Evolutionary conservation across 2,329 filamentous ascomycete species (phyloP).

Genomic region (Nothophoma quercina): DNA sequence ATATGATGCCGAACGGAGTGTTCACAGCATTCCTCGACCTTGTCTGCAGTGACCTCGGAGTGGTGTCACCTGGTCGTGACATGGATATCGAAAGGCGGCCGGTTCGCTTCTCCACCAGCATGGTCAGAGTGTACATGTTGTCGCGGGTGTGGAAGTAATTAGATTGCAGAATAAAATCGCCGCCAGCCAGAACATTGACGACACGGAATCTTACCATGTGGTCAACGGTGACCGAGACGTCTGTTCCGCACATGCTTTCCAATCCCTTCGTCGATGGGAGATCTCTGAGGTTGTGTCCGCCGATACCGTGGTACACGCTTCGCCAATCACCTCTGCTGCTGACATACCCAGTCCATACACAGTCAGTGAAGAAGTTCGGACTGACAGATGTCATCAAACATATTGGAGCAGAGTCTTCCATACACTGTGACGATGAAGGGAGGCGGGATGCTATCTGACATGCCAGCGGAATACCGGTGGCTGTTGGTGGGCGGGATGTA

Average conservation of each 20-base stretch:
- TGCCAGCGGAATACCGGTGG: slow-evolving; percentile 8
- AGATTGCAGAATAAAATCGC: slow-evolving; percentile 18
- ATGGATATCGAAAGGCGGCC: slow-evolving; percentile 12
- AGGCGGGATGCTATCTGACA: neutral
- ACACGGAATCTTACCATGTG: slow-evolving; percentile 9
- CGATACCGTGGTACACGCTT: slow-evolving; percentile 20
- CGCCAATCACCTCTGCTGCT: slow-evolving; percentile 18
- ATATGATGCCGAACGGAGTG: slow-evolving; percentile 20
- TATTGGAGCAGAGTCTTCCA: neutral
- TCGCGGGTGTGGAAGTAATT: slow-evolving; percentile 18
- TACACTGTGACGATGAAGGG: neutral
- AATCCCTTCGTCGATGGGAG: neutral
- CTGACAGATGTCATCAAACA: neutral
- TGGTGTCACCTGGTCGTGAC: slow-evolving; percentile 1
- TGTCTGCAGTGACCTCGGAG: neutral
- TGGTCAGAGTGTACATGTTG: slow-evolving; percentile 6
- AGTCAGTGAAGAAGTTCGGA: slow-evolving; percentile 8
- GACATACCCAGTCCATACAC: slow-evolving; percentile 19
- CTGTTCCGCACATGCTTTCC: neutral
- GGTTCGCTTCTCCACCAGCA: slow-evolving; percentile 14
- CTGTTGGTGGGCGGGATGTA: slow-evolving; percentile 10
- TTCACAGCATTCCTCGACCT: slow-evolving; percentile 11
- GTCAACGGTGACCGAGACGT: neutral
- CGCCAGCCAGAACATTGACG: neutral
- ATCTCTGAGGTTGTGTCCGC: slow-evolving; percentile 11